Evolutionary conservation across 345 rosid genomes (phyloP), one percentile per base, ranked within the genome.

Genomic region (Erodium maritimum): DNA sequence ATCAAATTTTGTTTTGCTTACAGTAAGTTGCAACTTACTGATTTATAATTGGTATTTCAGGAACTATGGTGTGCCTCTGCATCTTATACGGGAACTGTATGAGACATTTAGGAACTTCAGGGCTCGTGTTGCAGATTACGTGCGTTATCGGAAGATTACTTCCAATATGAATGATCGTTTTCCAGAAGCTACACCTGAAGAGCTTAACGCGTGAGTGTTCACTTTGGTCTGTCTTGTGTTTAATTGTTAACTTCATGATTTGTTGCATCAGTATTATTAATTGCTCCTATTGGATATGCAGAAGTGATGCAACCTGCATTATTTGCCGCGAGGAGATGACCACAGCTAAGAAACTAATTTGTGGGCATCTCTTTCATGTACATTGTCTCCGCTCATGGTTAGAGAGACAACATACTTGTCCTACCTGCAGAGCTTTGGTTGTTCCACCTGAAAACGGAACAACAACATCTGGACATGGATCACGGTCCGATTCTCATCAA

Each of bases 291-390:
- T 78, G 73, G 66, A 34, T 69, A 21, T 76, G 74, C 87, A 91
- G 96, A 81, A 82, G 79, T 67, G 98, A 91, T 45, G 89, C 84
- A 50, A 91, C 98, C 23, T 91, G 98, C 71, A 91, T 91, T 67
- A 86, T 91, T 52, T 88, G 98, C 63, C 98, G 96, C 59, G 98
- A 91, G 75, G 98, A 91, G 88, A 91, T 88, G 98, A 88, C 83
- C 25, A 69, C 83, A 21, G 98, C 96, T 12, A 91, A 91, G 77
- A 91, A 91, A 69, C 75, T 91, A 71, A 62, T 82, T 20, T 91
- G 98, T 69, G 98, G 98, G 46, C 98, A 88, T 80, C 82, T 91
- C 55, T 91, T 91, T 63, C 98, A 88, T 68, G 93, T 91, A 21
- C 93, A 91, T 63, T 91, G 98, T 70, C 96, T 91, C 17, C 93